Evolutionary conservation across 495 filamentous ascomycete genomes (phyloP), one percentile per base, ranked within the genome.

Genomic region (Penicillium parvum): DNA sequence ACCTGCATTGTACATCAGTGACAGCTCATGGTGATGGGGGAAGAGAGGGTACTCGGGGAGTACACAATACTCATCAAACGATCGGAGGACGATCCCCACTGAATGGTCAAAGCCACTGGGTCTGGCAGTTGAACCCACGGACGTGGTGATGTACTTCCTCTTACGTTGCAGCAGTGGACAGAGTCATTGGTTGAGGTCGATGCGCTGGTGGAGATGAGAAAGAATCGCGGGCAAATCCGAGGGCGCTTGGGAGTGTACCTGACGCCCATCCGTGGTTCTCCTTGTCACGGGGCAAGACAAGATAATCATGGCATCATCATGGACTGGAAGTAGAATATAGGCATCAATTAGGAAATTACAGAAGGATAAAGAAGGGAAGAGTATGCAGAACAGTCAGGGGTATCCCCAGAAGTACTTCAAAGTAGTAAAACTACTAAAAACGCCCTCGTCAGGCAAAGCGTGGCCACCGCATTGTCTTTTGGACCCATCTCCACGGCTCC

Each of bases 81-180:
- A 52, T 45, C 46, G 40, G 48, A 47, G 42, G 27, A 9, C 44
- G 42, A 32, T 40, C 47, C 45, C 54, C 33, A 40, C 44, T 35
- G 52, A 19, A 55, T 53, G 45, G 47, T 36, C 30, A 34, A 38
- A 52, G 53, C 42, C 53, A 56, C 40, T 57, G 60, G 58, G 45
- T 52, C 56, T 57, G 53, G 53, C 55, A 60, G 53, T 30, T 53
- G 45, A 40, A 59, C 49, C 57, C 60, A 58, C 57, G 56, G 56
- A 47, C 50, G 57, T 53, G 56, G 62, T 64, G 63, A 61, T 69
- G 56, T 57, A 50, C 49, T 26, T 52, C 42, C 55, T 30, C 28
- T 47, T 38, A 35, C 49, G 49, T 56, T 49, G 39, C 41, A 47
- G 27, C 40, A n/a, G 4, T 32, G 5, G 17, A 17, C 4, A 2